Percentiles rank a stretch among this genome's conserved stretches.
These are phyloP conservation scores for Pestalotiopsis sp. DNA, from an alignment of 2,329 filamentous ascomycete genomes.

Conservation along the genomic window DNA sequence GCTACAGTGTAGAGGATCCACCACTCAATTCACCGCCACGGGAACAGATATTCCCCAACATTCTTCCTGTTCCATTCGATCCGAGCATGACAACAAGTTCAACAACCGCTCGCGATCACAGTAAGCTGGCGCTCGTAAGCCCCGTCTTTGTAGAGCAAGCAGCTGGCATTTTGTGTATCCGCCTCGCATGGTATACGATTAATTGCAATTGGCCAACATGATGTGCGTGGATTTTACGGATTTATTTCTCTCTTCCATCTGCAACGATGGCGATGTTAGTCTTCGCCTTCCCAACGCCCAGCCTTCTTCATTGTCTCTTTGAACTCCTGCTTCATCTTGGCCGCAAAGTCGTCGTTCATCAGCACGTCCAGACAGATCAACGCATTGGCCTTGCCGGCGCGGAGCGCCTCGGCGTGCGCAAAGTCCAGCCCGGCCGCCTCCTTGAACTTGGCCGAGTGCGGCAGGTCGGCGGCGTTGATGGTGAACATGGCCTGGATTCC, in stretches of 20 bases:
- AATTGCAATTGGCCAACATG: neutral
- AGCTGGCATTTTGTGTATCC: too few species aligned
- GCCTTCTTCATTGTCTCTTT: neutral
- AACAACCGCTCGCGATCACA: neutral
- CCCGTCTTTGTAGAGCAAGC: neutral
- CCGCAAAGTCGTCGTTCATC: conserved; percentile 8
- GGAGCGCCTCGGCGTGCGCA: conserved; percentile 7
- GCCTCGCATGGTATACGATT: neutral
- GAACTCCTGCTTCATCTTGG: conserved; percentile 1
- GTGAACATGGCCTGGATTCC: conserved; percentile 10
- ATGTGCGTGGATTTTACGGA: neutral
- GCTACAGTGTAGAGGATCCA: neutral
- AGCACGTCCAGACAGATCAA: conserved; percentile 7
- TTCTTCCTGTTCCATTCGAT: neutral
- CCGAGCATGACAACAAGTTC: neutral
- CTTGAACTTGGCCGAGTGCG: conserved; percentile 5
- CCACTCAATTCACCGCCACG: neutral
- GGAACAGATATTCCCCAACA: neutral
- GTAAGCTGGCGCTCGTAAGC: neutral
- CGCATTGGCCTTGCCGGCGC: conserved; percentile 9
- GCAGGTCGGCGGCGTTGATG: conserved; percentile 1
- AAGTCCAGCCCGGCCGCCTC: neutral
- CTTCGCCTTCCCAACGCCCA: neutral
- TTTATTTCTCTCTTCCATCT: neutral
- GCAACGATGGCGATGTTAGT: neutral